Evolutionary conservation across 1,284 basidiomycete species (phyloP).

Genomic region (Ustilago hordei): DNA sequence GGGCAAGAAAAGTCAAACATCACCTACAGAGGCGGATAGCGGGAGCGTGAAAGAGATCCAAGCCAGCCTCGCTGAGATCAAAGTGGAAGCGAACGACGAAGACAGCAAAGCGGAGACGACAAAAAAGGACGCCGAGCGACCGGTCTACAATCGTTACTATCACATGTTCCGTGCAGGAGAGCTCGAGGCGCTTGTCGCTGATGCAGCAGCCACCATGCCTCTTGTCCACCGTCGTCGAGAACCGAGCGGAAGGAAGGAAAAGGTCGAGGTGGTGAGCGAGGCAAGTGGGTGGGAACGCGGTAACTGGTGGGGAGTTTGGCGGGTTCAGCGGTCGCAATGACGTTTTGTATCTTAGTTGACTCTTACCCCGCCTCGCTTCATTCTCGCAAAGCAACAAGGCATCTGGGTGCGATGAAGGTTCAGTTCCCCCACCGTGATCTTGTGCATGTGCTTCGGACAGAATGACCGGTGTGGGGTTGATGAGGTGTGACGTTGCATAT

Average conservation of each 20-base stretch:
- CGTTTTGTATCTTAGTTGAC: not conserved
- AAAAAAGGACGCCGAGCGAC: slow-evolving; percentile 13
- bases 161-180: slow-evolving; percentile 66
- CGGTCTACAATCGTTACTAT: slow-evolving; percentile 66
- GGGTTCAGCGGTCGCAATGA: slow-evolving; percentile 46
- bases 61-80: slow-evolving; percentile 3
- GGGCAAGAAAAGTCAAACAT: slow-evolving; percentile 2
- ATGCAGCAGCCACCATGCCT: slow-evolving; percentile 46
- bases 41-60: slow-evolving; percentile 22
- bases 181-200: slow-evolving; percentile 61
- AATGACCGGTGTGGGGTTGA: not conserved
- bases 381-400: not conserved
- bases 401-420: not conserved
- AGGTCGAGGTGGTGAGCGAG: slow-evolving; percentile 45
- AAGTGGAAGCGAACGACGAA: not conserved
- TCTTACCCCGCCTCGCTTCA: not conserved
- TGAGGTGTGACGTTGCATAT: not conserved
- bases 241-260: not conserved
- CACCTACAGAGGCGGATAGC: not conserved
- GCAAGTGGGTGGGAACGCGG: slow-evolving; percentile 67
- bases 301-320: slow-evolving; percentile 69
- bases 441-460: not conserved
- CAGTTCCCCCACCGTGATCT: slow-evolving; percentile 1
- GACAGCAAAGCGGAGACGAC: not conserved
- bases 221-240: slow-evolving; percentile 5